Conservation (phyloP, 2,329 filamentous ascomycete genomes). For the Ceratocystiopsis brevicomis region DNA sequence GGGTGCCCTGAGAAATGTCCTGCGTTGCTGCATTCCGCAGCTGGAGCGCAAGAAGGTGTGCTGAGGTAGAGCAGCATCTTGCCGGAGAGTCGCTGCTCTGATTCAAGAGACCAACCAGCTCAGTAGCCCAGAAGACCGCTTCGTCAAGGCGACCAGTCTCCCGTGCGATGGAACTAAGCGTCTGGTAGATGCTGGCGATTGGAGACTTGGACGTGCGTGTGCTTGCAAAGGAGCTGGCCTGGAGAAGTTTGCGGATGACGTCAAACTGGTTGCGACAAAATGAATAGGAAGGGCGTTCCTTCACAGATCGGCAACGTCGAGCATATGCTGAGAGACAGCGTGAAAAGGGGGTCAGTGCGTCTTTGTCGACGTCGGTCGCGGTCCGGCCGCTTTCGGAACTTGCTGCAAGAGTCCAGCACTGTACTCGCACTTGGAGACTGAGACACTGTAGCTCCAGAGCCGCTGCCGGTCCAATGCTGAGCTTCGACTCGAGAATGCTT, state of each 20-base stretch:
- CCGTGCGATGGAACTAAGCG: conserved; percentile 24
- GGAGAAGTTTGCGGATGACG: conserved; percentile 21
- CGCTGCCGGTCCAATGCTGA: conserved; percentile 35
- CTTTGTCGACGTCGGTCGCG: conserved; percentile 32
- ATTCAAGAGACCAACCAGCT: conserved; percentile 22
- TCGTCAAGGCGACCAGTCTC: conserved; percentile 30
- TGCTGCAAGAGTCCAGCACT: conserved; percentile 43
- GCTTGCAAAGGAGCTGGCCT: conserved; percentile 12
- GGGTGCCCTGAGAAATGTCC: conserved; percentile 17
- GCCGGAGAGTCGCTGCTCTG: conserved; percentile 26
- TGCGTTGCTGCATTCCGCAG: conserved; percentile 25
- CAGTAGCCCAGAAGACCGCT: conserved; percentile 35
- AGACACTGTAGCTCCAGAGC: conserved; percentile 45
- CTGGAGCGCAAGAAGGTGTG: conserved; percentile 34
- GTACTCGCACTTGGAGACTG: conserved; percentile 40
- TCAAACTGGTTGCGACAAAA: conserved; percentile 18
- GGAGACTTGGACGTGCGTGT: conserved; percentile 23
- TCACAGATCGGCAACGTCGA: conserved; percentile 25
- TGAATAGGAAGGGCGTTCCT: conserved; percentile 19
- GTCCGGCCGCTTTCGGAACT: conserved; percentile 27
- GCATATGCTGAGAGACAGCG: conserved; percentile 43
- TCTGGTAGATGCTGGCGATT: conserved; percentile 29
- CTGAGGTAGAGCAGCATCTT: conserved; percentile 30
- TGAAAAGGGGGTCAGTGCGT: conserved; percentile 45
- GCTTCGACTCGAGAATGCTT: conserved; percentile 29